Percentiles rank a stretch among this genome's conserved stretches.
phyloP scores from a whole-genome alignment of 768 basidiomycete species.

The Russula brevipes region DNA sequence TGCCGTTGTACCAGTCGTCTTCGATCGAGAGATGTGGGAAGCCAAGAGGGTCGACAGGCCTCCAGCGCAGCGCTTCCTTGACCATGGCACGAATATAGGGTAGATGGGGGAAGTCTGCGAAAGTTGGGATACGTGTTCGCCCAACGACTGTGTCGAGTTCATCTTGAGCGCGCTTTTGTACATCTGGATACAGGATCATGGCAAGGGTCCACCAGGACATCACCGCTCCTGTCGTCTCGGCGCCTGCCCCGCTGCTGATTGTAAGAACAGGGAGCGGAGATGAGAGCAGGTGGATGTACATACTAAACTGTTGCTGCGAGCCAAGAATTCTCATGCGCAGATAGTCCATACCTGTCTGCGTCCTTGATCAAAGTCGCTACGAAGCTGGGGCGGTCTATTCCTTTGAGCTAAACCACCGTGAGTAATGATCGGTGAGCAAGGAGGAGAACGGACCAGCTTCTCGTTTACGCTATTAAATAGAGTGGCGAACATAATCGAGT shows the following conservation, averaged over 20 bases:
- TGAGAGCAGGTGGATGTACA: background rate
- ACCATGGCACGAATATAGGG: constrained; percentile 17
- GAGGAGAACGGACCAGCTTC: background rate
- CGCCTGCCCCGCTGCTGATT: background rate
- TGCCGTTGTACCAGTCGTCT: constrained; percentile 19
- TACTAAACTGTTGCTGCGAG: constrained; percentile 13
- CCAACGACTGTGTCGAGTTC: constrained; percentile 17
- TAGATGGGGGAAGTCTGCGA: constrained; percentile 5
- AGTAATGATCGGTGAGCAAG: background rate
- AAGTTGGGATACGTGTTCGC: constrained; percentile 5
- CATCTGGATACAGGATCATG: constrained; percentile 12
- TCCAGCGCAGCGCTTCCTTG: constrained; percentile 19
- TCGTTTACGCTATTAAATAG: constrained; percentile 10
- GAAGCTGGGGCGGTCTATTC: constrained; percentile 13
- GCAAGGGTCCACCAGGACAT: constrained; percentile 16
- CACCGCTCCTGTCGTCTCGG: constrained; percentile 9
- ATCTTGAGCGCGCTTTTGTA: constrained; percentile 12
- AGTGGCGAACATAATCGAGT: constrained; percentile 12
- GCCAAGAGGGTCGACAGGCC: constrained; percentile 16
- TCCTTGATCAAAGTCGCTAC: constrained; percentile 4
- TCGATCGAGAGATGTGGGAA: constrained; percentile 18
- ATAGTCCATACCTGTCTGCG: constrained; percentile 6
- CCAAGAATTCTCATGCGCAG: constrained; percentile 9
- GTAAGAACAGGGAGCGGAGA: background rate
- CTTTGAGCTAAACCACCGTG: background rate